These are phyloP conservation scores for Gossypium rotundifolium DNA, from an alignment of 345 rosid species.

Conservation along the genomic window DNA sequence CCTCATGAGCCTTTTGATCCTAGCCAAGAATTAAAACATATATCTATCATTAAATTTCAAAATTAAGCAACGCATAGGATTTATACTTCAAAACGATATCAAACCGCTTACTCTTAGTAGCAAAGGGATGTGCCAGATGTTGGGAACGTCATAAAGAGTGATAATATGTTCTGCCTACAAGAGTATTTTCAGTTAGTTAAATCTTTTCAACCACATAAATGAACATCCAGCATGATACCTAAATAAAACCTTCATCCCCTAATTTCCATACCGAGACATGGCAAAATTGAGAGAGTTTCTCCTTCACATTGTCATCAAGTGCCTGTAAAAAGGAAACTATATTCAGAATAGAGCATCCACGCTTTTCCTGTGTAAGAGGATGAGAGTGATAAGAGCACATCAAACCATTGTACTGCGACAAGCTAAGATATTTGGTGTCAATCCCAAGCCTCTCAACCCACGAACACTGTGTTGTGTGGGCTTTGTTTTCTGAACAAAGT, in stretches of 20 bases:
- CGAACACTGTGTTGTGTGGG: constrained; percentile 97
- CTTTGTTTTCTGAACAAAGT: constrained; percentile 72
- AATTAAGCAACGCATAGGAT: not conserved
- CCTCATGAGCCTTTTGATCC: constrained; percentile 97
- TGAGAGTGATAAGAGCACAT: not conserved
- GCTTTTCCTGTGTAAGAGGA: not conserved
- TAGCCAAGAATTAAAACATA: constrained; percentile 25
- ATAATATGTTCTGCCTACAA: constrained; percentile 68
- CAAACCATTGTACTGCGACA: constrained; percentile 82
- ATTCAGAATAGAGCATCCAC: not conserved
- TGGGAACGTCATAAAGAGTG: constrained; percentile 83
- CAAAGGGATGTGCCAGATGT: constrained; percentile 95
- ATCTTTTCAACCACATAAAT: not conserved
- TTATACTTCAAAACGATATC: not conserved
- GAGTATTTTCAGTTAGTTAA: constrained; percentile 1
- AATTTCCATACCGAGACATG: constrained; percentile 62
- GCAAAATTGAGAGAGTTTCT: constrained; percentile 87
- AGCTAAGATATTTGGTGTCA: constrained; percentile 83
- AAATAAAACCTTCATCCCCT: not conserved
- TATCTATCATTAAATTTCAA: not conserved
- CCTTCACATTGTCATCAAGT: constrained; percentile 78
- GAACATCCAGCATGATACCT: not conserved
- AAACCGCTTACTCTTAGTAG: constrained; percentile 64
- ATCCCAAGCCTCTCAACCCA: constrained; percentile 77
- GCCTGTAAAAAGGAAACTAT: constrained; percentile 42